Evolutionary conservation across 306 rosid genomes (phyloP), one percentile per base, ranked within the genome.

Genomic region (Mimosa pudica): DNA sequence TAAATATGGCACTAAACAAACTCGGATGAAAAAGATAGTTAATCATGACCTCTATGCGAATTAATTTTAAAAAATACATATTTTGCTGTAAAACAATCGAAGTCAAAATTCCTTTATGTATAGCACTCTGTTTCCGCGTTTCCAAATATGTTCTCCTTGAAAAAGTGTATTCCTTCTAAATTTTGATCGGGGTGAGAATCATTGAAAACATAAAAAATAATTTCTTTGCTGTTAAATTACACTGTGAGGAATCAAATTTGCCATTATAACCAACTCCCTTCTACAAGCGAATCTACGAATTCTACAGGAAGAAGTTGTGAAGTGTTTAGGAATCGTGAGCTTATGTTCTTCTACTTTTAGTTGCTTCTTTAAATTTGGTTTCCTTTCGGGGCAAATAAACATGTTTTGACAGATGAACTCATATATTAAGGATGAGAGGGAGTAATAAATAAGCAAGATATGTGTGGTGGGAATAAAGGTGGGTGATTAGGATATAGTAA

Each of bases 51-150:
- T 65, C 68, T 38, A n/a, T 49, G 73, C 76, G 57, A 78, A 13
- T 13, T 1, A 62, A 61, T 49, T 68, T 73, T 77, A 51, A 71
- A 73, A 79, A 51, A 76, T 45, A 71, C 33, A 73, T 55, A n/a
- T 36, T 14, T 72, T 80, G 71, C 49, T 61, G 61, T 69, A 75
- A 75, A 60, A 73, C 48, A 41, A 52, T 79, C 76, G 35, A 42
- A 82, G 86, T 84, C 93, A 88, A 86, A 78, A 46, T 35, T 64
- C 74, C 83, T 84, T 71, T 77, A 45, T 57, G 48, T 79, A 64
- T 62, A 38, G 51, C 61, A 49, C 72, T 70, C 42, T 73, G 70
- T 81, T 82, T 82, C 82, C 86, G 77, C 86, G 80, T 77, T 82
- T 82, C 45, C 75, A 71, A 76, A 60, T 75, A 79, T 61, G 76